These are phyloP conservation scores for Nevesoporus exiguus DNA, from an alignment of 768 basidiomycete species.

Conservation along the genomic window DNA sequence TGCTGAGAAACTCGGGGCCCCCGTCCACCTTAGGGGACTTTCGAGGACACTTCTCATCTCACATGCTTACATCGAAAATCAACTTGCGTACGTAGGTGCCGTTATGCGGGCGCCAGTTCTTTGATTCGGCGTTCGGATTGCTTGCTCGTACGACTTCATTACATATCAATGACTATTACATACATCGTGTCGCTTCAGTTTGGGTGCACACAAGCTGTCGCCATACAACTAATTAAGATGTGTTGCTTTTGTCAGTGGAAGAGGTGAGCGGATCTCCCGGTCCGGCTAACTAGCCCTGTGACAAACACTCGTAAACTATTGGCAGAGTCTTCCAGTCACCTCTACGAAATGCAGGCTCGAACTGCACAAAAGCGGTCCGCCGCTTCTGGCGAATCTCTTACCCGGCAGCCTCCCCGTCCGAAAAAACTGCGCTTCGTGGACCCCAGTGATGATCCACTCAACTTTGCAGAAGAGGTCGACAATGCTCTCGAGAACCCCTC, in stretches of 20 bases:
- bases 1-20: constrained; percentile 49
- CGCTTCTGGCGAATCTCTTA: constrained; percentile 32
- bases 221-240: no score
- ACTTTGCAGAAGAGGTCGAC: constrained; percentile 79
- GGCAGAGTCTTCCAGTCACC: not conserved
- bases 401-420: constrained; percentile 27
- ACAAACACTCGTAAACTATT: constrained; percentile 24
- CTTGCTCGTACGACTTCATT: not conserved
- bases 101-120: constrained; percentile 31
- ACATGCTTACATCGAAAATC: constrained; percentile 56
- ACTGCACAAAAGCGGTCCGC: constrained; percentile 44
- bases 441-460: constrained; percentile 67
- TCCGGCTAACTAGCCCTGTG: no score
- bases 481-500: constrained; percentile 65
- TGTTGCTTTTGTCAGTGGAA: no score
- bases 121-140: not conserved
- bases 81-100: constrained; percentile 56
- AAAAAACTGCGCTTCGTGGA: constrained; percentile 83
- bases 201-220: no score
- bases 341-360: constrained; percentile 34
- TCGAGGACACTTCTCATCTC: constrained; percentile 48
- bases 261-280: no score
- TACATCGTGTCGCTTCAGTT: not conserved
- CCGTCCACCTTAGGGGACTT: constrained; percentile 41
- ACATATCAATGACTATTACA: not conserved